Evolutionary conservation across 192 early-diverging fungal genomes (phyloP).

Genomic region (Entomortierella chlamydospora): DNA sequence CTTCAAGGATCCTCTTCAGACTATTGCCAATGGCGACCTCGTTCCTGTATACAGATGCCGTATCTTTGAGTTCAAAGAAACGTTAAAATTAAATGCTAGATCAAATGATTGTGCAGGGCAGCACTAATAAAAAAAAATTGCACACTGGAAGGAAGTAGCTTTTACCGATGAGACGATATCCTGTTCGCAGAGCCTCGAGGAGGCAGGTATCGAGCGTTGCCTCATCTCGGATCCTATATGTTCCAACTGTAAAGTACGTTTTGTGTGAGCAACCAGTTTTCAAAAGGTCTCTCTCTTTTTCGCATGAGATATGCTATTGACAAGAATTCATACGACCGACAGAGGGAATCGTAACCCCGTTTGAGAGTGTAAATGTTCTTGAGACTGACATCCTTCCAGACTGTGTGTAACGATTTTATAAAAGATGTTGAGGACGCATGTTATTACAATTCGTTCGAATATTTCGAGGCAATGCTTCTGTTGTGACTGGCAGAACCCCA

Average conservation of each 20-base stretch:
- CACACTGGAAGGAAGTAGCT: too few relatives aligned
- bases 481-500: too few relatives aligned
- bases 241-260: slow-evolving; percentile 52
- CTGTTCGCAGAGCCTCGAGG: slow-evolving; percentile 52
- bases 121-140: too few relatives aligned
- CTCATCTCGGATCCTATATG: slow-evolving; percentile 55
- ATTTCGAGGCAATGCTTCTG: too few relatives aligned
- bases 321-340: slow-evolving; percentile 50
- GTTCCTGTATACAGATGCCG: slow-evolving; percentile 76
- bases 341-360: slow-evolving; percentile 35
- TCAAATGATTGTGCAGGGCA: too few relatives aligned
- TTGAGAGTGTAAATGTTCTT: slow-evolving; percentile 35
- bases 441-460: too few relatives aligned
- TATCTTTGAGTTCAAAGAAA: slow-evolving; percentile 56
- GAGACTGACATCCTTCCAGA: slow-evolving; percentile 8
- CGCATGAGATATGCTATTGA: too few relatives aligned
- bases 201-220: slow-evolving; percentile 46
- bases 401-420: not conserved
- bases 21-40: slow-evolving; percentile 67
- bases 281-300: not conserved
- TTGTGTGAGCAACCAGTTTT: not conserved
- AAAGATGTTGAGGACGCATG: not conserved
- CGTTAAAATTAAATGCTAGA: too few relatives aligned
- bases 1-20: slow-evolving; percentile 58
- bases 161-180: slow-evolving; percentile 59